phyloP scores from a whole-genome alignment of 306 rosid genomes.

The Inga leiocalycina region DNA sequence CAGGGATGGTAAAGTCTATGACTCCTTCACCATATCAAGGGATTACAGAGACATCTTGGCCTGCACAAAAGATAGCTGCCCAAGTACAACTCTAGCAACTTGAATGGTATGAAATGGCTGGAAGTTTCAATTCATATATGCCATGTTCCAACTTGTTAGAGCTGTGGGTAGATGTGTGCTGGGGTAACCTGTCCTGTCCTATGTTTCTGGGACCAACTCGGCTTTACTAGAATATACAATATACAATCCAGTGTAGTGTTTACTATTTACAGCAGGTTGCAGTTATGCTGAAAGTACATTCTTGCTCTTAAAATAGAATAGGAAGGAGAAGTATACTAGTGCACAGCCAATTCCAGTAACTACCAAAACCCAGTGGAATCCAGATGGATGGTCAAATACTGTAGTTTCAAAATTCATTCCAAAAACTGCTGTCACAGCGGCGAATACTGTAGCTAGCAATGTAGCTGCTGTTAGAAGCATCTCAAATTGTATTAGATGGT shows the following conservation, averaged over 20 bases:
- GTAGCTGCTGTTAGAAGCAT: constrained; percentile 92
- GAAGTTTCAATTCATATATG: constrained; percentile 26
- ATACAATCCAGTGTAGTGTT: constrained; percentile 13
- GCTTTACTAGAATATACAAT: constrained; percentile 18
- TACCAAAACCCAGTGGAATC: constrained; percentile 67
- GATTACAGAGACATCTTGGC: constrained; percentile 85
- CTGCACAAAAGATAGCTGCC: constrained; percentile 74
- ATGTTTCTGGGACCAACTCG: constrained; percentile 3
- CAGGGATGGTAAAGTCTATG: constrained; percentile 78
- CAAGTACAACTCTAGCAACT: constrained; percentile 61
- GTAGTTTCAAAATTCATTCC: constrained; percentile 76
- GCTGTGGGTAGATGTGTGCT: background rate
- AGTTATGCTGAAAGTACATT: constrained; percentile 63
- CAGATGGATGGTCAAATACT: constrained; percentile 57
- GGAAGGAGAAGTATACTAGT: constrained; percentile 57
- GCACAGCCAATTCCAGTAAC: constrained; percentile 58
- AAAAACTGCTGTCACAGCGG: constrained; percentile 81
- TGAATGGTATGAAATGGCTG: constrained; percentile 37
- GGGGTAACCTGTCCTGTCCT: background rate
- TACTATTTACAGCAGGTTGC: constrained; percentile 15
- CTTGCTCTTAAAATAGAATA: constrained; percentile 70
- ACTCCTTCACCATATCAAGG: constrained; percentile 68
- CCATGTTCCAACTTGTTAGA: constrained; percentile 20
- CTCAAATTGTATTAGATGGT: constrained; percentile 88
- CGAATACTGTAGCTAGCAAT: constrained; percentile 73